Conservation (phyloP, 2,329 filamentous ascomycete species). For the Colletotrichum paranaense region DNA sequence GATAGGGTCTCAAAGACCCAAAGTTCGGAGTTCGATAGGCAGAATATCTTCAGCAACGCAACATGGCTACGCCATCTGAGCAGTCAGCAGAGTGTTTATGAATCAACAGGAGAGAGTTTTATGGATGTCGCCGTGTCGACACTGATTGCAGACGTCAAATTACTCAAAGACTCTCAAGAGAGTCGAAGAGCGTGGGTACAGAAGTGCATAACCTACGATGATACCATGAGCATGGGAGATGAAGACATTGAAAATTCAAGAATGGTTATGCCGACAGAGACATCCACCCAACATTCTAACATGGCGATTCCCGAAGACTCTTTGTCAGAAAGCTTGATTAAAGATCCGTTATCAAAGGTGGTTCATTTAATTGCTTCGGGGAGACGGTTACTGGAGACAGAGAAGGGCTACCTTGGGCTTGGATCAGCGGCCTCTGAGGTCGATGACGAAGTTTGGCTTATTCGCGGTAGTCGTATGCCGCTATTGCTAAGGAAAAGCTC, state of each 20-base stretch:
- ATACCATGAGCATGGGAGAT: neutral
- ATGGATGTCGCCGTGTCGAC: constrained; percentile 1
- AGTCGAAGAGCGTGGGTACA: neutral
- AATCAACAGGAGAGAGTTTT: neutral
- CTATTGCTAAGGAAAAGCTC: neutral
- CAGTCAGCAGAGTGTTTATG: neutral
- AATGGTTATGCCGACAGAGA: neutral
- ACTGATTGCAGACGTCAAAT: neutral
- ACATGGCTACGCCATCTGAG: constrained; percentile 14
- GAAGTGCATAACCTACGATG: constrained; percentile 12
- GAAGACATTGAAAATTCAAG: neutral
- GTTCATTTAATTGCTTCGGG: neutral
- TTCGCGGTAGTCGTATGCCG: constrained; percentile 16
- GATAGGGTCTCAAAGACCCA: neutral
- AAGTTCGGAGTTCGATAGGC: neutral
- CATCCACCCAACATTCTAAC: neutral
- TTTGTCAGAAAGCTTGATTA: neutral
- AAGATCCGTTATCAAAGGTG: constrained; percentile 3
- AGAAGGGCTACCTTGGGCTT: neutral
- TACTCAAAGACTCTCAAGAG: neutral
- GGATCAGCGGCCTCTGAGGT: neutral
- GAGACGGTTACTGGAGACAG: neutral
- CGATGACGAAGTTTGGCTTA: constrained; percentile 21
- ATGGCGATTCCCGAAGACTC: neutral
- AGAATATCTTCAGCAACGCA: neutral